These are phyloP conservation scores for Tetrapisispora fleetii DNA, from an alignment of 805 yeast species.

Conservation along the genomic window DNA sequence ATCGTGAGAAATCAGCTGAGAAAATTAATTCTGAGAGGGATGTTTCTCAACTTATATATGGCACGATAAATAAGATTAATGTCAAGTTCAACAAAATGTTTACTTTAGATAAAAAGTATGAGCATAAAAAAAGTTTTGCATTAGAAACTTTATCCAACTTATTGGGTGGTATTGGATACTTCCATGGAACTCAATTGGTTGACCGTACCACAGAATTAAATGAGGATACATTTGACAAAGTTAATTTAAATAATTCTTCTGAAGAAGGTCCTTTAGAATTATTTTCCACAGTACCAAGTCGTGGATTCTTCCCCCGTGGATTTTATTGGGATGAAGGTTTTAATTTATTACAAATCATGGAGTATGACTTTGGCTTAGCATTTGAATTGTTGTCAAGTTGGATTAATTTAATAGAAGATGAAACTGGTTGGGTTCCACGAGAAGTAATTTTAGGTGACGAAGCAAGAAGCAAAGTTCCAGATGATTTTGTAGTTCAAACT, in stretches of 20 bases:
- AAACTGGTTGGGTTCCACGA: constrained; percentile 91
- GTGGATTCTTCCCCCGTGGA: constrained; percentile 93
- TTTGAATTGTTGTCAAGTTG: constrained; percentile 77
- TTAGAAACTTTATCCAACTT: constrained; percentile 72
- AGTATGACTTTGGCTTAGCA: constrained; percentile 74
- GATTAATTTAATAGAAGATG: constrained; percentile 73
- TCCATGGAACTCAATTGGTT: constrained; percentile 73
- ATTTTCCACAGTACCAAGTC: constrained; percentile 79
- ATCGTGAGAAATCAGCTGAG: constrained; percentile 36
- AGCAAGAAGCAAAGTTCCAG: constrained; percentile 80
- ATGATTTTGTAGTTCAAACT: constrained; percentile 72
- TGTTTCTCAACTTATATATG: constrained; percentile 14
- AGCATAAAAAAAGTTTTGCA: constrained; percentile 48
- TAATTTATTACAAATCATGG: constrained; percentile 71
- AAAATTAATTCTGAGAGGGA: constrained; percentile 24
- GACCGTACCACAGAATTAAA: constrained; percentile 62
- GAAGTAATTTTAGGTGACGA: constrained; percentile 91
- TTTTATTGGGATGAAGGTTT: constrained; percentile 99
- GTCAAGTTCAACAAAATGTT: constrained; percentile 46
- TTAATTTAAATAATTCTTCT: constrained; percentile 39
- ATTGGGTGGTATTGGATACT: constrained; percentile 83
- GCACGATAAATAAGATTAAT: constrained; percentile 25
- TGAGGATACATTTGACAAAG: constrained; percentile 56
- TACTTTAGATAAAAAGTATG: constrained; percentile 27
- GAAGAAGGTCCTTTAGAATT: constrained; percentile 70